phyloP scores from a whole-genome alignment of 2,329 filamentous ascomycete species.

The Dryadomyces sulphureus region DNA sequence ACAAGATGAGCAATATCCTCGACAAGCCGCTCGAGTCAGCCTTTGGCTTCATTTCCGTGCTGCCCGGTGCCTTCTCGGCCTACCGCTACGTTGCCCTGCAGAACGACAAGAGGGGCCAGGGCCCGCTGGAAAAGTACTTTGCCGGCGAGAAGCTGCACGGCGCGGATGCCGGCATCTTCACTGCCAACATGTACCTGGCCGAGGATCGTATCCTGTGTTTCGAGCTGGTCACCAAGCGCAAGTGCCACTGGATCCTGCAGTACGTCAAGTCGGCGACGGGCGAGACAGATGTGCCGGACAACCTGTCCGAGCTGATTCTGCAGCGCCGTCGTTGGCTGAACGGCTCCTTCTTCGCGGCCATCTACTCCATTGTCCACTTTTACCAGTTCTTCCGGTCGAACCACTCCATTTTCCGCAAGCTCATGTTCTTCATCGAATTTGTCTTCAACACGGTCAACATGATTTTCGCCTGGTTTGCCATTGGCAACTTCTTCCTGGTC shows the following conservation, averaged over 20 bases:
- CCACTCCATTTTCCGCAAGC: conserved; percentile 74
- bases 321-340: conserved; percentile 96
- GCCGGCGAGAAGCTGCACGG: conserved; percentile 92
- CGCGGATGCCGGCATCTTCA: conserved; percentile 87
- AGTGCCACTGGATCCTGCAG: conserved; percentile 92
- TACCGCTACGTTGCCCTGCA: conserved; percentile 91
- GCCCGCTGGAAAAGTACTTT: conserved; percentile 93
- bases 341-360: conserved; percentile 92
- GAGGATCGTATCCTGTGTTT: conserved; percentile 98
- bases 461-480: conserved; percentile 97
- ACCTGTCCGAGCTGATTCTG: conserved; percentile 85
- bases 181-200: conserved; percentile 97
- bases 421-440: conserved; percentile 86
- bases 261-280: conserved; percentile 97
- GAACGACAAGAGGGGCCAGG: conserved; percentile 89
- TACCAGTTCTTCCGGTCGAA: conserved; percentile 91
- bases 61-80: conserved; percentile 96
- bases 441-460: conserved; percentile 90
- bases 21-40: conserved; percentile 96
- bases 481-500: conserved; percentile 97
- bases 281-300: conserved; percentile 92
- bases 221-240: conserved; percentile 92
- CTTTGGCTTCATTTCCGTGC: conserved; percentile 93
- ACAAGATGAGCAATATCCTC: conserved; percentile 99
- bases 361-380: conserved; percentile 90